Conservation (phyloP, 139 green algal genomes). For the Haematococcus lacustris region DNA sequence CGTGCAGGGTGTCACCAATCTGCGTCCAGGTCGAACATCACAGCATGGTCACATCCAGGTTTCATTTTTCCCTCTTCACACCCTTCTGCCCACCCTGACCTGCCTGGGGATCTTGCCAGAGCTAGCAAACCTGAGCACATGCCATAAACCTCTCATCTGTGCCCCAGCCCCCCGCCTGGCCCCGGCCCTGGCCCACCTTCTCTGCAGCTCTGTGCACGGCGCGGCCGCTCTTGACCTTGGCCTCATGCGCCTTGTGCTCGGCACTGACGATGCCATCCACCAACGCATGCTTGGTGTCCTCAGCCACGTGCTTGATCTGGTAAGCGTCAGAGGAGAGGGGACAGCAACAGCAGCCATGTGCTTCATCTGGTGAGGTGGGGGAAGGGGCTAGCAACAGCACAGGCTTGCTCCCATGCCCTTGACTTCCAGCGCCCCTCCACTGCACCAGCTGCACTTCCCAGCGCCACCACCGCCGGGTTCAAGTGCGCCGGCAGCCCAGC, state of each 20-base stretch:
- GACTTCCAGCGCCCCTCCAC: too few species aligned
- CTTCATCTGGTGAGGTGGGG: too few species aligned
- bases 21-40: not conserved
- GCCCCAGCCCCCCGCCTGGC: too few species aligned
- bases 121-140: not conserved
- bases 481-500: too few species aligned
- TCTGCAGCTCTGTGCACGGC: slow-evolving; percentile 2
- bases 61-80: not conserved
- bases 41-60: not conserved
- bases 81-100: not conserved
- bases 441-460: too few species aligned
- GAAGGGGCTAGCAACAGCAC: too few species aligned
- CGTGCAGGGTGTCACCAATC: not conserved
- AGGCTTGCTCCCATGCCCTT: too few species aligned
- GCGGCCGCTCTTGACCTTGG: not conserved
- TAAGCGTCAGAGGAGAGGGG: too few species aligned
- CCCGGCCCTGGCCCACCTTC: slow-evolving; percentile 11
- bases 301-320: not conserved
- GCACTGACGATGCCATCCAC: not conserved
- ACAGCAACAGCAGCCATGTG: too few species aligned
- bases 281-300: not conserved
- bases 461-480: too few species aligned
- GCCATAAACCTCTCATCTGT: not conserved
- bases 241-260: slow-evolving; percentile 1
- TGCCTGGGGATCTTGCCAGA: not conserved